A percentile compares a stretch with the other conserved stretches of the same genome.
These are phyloP conservation scores for Cyclospora cayetanensis DNA, from an alignment of 169 alveolate species.

Conservation along the genomic window DNA sequence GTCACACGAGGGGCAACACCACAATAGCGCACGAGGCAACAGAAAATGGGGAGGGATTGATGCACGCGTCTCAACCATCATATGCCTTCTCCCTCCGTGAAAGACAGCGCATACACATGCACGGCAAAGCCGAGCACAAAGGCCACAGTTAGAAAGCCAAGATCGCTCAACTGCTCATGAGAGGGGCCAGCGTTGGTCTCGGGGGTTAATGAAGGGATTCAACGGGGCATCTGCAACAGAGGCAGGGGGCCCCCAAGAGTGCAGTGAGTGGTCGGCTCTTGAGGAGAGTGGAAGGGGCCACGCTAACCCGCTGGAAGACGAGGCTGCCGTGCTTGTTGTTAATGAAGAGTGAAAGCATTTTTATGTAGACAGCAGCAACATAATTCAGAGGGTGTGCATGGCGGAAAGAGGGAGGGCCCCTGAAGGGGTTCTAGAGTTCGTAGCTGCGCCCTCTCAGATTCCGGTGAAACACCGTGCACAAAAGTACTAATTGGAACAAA, in stretches of 20 bases:
- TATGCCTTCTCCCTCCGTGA: too few species aligned
- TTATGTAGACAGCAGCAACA: background rate
- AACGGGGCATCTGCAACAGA: background rate
- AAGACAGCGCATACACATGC: too few species aligned
- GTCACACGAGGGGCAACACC: too few species aligned
- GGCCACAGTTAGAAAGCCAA: background rate
- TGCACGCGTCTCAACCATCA: too few species aligned
- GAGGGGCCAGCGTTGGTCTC: background rate
- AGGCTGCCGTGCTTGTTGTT: constrained; percentile 94
- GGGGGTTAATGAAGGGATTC: background rate
- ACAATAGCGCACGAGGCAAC: too few species aligned
- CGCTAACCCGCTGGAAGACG: constrained; percentile 90
- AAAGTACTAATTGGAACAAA: too few species aligned
- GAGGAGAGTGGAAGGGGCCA: background rate
- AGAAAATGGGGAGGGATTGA: too few species aligned
- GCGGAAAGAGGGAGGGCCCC: too few species aligned
- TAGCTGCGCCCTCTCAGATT: too few species aligned
- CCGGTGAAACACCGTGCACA: too few species aligned
- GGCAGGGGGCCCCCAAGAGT: background rate
- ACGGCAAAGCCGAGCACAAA: background rate
- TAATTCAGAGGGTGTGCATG: too few species aligned
- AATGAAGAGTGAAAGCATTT: constrained; percentile 88
- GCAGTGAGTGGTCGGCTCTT: background rate
- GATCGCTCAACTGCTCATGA: background rate
- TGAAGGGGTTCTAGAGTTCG: too few species aligned